A percentile compares a stretch with the other conserved stretches of the same genome.
Conservation (phyloP, 441 rosid species). For the Populus tomentosa region DNA sequence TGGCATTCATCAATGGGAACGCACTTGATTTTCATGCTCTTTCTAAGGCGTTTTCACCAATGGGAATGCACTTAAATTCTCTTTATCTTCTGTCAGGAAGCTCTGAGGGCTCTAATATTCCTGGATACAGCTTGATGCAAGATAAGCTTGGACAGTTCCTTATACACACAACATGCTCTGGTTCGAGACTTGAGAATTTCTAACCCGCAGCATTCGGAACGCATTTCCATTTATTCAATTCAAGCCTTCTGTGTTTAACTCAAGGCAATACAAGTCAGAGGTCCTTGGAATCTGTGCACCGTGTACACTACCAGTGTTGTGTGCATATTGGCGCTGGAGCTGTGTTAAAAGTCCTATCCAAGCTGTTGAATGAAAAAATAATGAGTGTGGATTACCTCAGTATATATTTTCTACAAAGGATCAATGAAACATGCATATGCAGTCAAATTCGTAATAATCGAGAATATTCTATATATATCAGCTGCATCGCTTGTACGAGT, state of each 20-base stretch:
- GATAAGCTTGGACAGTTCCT: neutral
- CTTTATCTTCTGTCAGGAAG: too few relatives aligned
- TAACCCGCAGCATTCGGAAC: neutral
- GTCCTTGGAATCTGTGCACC: too few relatives aligned
- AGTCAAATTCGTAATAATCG: neutral
- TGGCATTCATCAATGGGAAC: too few relatives aligned
- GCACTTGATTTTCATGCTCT: too few relatives aligned
- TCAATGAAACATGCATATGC: neutral
- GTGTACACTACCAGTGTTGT: too few relatives aligned
- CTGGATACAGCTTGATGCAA: neutral
- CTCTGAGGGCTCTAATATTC: too few relatives aligned
- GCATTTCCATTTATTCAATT: neutral
- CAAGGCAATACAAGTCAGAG: too few relatives aligned
- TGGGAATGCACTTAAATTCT: too few relatives aligned
- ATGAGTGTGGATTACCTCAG: neutral
- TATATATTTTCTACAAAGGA: neutral
- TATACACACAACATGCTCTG: neutral
- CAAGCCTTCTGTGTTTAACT: too few relatives aligned
- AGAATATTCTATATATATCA: neutral
- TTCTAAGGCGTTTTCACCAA: too few relatives aligned
- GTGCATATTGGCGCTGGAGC: neutral
- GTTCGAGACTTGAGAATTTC: too few relatives aligned
- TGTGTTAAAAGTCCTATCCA: neutral
- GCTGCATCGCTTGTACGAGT: neutral
- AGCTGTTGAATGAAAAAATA: neutral